These are phyloP conservation scores for Rhizopogon roseolus DNA, from an alignment of 768 basidiomycete species.

Conservation along the genomic window DNA sequence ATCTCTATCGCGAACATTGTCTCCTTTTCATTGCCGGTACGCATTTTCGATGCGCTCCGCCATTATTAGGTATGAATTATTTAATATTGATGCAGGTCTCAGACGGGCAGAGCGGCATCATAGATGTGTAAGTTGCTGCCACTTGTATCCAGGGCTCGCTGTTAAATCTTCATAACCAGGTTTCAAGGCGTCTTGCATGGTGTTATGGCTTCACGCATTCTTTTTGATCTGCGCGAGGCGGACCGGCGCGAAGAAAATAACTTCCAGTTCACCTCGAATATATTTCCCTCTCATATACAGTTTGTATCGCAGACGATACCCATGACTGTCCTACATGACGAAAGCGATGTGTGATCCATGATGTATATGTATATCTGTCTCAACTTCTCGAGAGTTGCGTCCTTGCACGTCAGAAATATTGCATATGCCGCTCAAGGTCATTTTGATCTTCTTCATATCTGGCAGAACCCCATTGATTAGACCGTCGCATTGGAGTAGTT, in stretches of 20 bases:
- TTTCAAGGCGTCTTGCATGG: constrained; percentile 9
- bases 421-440: neutral
- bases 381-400: neutral
- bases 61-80: neutral
- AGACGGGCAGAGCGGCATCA: constrained; percentile 4
- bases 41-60: neutral
- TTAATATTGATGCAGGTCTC: neutral
- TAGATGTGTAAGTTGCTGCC: constrained; percentile 5
- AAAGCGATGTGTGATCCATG: constrained; percentile 1
- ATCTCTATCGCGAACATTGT: constrained; percentile 5
- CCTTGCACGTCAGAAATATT: neutral
- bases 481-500: too few species aligned
- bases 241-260: neutral
- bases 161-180: neutral
- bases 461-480: too few species aligned
- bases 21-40: constrained; percentile 7
- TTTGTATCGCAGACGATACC: neutral
- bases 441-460: too few species aligned
- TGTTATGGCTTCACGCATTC: constrained; percentile 10
- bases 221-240: constrained; percentile 6
- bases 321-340: neutral
- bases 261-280: neutral
- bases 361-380: too few species aligned
- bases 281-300: neutral
- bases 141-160: neutral